Evolutionary conservation across 2,329 filamentous ascomycete genomes (phyloP).

Genomic region (Zasmidium cellare): DNA sequence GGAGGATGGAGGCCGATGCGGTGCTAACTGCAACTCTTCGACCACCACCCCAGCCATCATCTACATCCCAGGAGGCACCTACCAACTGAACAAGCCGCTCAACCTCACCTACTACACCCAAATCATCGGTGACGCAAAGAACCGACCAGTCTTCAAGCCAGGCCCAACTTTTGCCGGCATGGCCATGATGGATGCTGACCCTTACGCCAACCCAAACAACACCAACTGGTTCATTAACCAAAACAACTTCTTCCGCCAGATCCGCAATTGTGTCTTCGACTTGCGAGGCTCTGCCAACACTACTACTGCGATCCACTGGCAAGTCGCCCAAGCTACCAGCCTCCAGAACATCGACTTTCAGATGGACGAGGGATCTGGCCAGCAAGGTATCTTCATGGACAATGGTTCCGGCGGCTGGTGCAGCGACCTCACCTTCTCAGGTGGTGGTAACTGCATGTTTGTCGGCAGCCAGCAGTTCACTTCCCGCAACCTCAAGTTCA

Average conservation of each 20-base stretch:
- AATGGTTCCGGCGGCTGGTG: slow-evolving; percentile 48
- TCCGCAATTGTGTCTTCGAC: slow-evolving; percentile 57
- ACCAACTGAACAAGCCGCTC: slow-evolving; percentile 76
- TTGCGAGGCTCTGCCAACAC: slow-evolving; percentile 37
- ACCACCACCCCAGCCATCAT: slow-evolving; percentile 83
- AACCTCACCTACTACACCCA: slow-evolving; percentile 92
- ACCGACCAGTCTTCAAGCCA: slow-evolving; percentile 61
- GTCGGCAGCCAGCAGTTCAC: slow-evolving; percentile 66
- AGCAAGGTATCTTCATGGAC: slow-evolving; percentile 44
- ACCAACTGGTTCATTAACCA: slow-evolving; percentile 56
- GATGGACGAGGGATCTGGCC: slow-evolving; percentile 52
- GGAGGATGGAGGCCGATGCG: slow-evolving; percentile 75
- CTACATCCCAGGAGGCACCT: slow-evolving; percentile 89
- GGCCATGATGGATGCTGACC: slow-evolving; percentile 70
- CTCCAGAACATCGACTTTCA: slow-evolving; percentile 64
- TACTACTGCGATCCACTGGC: slow-evolving; percentile 51
- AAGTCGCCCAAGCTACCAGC: slow-evolving; percentile 57
- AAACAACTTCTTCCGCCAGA: slow-evolving; percentile 58
- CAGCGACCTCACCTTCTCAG: slow-evolving; percentile 60
- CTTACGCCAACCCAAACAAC: slow-evolving; percentile 64
- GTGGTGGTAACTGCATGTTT: slow-evolving; percentile 60
- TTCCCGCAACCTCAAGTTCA: slow-evolving; percentile 52
- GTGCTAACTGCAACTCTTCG: slow-evolving; percentile 75
- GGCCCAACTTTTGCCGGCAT: slow-evolving; percentile 32
- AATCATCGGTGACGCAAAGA: slow-evolving; percentile 76